phyloP scores from a whole-genome alignment of 1,284 basidiomycete species.

The Trichosporon asahii region DNA sequence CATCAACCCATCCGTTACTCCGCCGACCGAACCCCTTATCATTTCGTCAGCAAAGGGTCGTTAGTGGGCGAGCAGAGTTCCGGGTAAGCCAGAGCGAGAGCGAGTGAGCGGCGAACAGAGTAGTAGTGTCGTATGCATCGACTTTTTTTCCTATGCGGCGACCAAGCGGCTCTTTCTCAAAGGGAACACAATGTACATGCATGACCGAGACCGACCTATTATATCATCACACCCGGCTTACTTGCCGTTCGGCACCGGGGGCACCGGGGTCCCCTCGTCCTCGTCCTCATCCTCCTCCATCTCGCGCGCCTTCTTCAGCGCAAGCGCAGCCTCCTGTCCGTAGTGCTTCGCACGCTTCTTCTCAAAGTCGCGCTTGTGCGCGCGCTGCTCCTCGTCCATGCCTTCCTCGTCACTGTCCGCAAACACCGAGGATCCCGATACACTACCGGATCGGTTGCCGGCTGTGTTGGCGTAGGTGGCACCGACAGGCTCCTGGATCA shows the following conservation, averaged over 20 bases:
- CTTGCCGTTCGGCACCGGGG: constrained; percentile 5
- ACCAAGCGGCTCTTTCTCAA: too few species aligned
- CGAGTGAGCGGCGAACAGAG: too few species aligned
- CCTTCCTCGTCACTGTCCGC: constrained; percentile 69
- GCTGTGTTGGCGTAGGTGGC: constrained; percentile 48
- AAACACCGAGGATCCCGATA: constrained; percentile 36
- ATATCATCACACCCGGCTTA: not conserved
- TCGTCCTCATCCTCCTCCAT: constrained; percentile 40
- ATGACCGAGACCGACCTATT: not conserved
- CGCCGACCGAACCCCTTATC: constrained; percentile 4
- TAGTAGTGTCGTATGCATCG: not conserved
- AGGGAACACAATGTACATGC: not conserved
- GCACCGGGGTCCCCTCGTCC: constrained; percentile 20
- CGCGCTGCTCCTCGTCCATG: constrained; percentile 83
- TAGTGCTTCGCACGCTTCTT: constrained; percentile 79
- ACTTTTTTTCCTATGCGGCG: too few species aligned
- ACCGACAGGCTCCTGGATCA: constrained; percentile 53
- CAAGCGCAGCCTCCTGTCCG: constrained; percentile 78
- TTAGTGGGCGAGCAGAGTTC: too few species aligned
- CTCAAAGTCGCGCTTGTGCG: constrained; percentile 77
- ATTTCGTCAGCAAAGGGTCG: too few species aligned
- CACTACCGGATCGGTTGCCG: constrained; percentile 32
- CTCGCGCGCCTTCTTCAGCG: constrained; percentile 65
- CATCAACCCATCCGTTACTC: constrained; percentile 3
- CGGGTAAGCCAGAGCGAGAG: too few species aligned